Evolutionary conservation across 768 basidiomycete genomes (phyloP).

Genomic region (Favolaschia claudopus): DNA sequence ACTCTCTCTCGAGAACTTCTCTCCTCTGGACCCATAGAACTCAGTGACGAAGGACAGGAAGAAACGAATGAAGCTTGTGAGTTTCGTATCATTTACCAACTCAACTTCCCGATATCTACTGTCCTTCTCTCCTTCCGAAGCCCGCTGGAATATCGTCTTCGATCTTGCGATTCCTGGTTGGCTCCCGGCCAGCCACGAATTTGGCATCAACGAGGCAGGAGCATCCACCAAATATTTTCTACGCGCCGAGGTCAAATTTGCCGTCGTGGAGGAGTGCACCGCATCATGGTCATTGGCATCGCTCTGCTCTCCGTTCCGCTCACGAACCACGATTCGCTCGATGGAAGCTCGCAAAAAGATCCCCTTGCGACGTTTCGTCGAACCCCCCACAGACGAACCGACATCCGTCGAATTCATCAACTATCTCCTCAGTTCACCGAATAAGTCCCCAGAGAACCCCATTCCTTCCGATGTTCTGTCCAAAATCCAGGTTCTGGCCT

Average conservation of each 20-base stretch:
- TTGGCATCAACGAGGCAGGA: conserved; percentile 61
- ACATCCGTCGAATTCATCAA: conserved; percentile 44
- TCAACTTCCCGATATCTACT: conserved; percentile 8
- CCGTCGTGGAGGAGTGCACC: conserved; percentile 50
- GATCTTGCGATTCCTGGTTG: conserved; percentile 89
- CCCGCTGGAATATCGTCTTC: conserved; percentile 79
- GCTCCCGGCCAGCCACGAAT: conserved; percentile 71
- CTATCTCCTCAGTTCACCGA: conserved; percentile 53
- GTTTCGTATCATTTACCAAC: conserved; percentile 15
- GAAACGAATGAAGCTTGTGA: conserved; percentile 60
- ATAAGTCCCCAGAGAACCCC: conserved; percentile 24
- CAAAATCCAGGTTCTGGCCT: conserved; percentile 69
- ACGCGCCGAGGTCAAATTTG: conserved; percentile 70
- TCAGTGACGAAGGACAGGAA: conserved; percentile 72
- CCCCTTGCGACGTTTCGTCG: conserved; percentile 60
- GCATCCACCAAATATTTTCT: conserved; percentile 65
- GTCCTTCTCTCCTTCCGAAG: conserved; percentile 33
- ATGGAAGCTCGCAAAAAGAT: conserved; percentile 53
- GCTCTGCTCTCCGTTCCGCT: conserved; percentile 65
- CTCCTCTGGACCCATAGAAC: conserved; percentile 59
- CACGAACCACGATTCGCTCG: conserved; percentile 48
- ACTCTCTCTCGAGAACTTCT: conserved; percentile 70
- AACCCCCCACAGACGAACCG: conserved; percentile 45
- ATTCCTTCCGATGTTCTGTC: conserved; percentile 64
- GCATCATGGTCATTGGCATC: conserved; percentile 56